Evolutionary conservation across 1,139 yeast genomes (phyloP).

Genomic region (Suhomyces atakaporum): DNA sequence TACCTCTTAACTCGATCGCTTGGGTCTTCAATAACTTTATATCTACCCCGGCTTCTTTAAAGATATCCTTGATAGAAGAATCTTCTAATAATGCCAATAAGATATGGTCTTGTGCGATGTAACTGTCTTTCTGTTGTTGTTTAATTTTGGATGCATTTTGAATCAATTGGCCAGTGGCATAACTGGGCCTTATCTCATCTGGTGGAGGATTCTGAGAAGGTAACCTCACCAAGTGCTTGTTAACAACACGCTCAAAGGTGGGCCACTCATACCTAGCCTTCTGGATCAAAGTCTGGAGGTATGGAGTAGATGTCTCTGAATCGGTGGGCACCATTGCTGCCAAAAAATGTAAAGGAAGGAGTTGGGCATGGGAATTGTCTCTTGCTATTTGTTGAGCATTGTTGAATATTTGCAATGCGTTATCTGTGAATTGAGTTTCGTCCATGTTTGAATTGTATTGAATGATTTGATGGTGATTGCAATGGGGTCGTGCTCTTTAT

Average conservation of each 20-base stretch:
- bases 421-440: constrained; percentile 86
- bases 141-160: constrained; percentile 73
- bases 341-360: constrained; percentile 81
- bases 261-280: constrained; percentile 90
- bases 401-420: constrained; percentile 80
- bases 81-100: constrained; percentile 85
- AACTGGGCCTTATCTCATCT: constrained; percentile 66
- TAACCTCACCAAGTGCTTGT: constrained; percentile 75
- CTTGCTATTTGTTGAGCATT: constrained; percentile 80
- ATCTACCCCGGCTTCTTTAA: constrained; percentile 73
- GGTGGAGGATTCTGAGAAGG: constrained; percentile 93
- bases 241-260: constrained; percentile 74
- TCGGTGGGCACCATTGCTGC: constrained; percentile 87
- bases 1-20: constrained; percentile 85
- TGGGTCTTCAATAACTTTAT: constrained; percentile 75
- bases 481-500: constrained; percentile 2
- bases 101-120: constrained; percentile 92
- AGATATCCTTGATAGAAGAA: constrained; percentile 63
- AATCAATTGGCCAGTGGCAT: constrained; percentile 69
- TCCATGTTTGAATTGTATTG: constrained; percentile 35
- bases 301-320: constrained; percentile 68
- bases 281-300: constrained; percentile 81
- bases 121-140: constrained; percentile 86
- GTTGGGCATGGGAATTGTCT: constrained; percentile 80
- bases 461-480: background rate